Conservation (phyloP, 2,329 filamentous ascomycete species). For the Sporothrix dimorphospora region DNA sequence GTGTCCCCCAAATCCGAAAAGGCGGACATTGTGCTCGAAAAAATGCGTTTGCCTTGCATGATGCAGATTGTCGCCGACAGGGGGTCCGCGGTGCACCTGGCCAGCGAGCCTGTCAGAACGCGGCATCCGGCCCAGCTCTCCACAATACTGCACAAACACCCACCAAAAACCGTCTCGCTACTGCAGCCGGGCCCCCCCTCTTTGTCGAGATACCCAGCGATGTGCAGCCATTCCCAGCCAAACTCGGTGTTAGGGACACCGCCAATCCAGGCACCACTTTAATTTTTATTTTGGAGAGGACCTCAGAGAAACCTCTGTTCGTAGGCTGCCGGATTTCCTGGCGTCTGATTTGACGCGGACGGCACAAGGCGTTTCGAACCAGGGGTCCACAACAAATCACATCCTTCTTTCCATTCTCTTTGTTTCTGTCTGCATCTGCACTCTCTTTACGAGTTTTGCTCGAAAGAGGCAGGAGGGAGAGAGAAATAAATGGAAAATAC, state of each 20-base stretch:
- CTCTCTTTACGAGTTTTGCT: not conserved
- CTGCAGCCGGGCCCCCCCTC: not conserved
- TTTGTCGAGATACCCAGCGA: not conserved
- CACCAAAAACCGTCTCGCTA: not conserved
- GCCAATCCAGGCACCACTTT: slow-evolving; percentile 28
- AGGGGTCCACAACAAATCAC: not conserved
- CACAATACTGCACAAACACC: not conserved
- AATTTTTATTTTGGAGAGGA: not conserved
- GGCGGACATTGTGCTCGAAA: slow-evolving; percentile 15
- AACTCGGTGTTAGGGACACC: slow-evolving; percentile 27
- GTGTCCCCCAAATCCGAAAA: slow-evolving; percentile 19
- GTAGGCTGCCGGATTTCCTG: slow-evolving; percentile 13
- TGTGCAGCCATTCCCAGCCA: too few relatives aligned
- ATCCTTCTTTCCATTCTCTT: not conserved
- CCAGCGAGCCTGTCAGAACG: not conserved
- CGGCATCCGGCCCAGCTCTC: not conserved
- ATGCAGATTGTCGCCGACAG: slow-evolving; percentile 14
- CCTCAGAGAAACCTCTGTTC: not conserved
- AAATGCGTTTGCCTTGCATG: slow-evolving; percentile 22
- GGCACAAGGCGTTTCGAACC: not conserved
- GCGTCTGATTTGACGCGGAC: not conserved
- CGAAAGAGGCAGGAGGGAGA: not conserved
- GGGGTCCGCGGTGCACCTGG: not conserved
- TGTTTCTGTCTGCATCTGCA: not conserved
- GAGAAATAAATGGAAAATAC: not conserved